Evolutionary conservation across 345 rosid species (phyloP).

Genomic region (Eucalyptus regnans): DNA sequence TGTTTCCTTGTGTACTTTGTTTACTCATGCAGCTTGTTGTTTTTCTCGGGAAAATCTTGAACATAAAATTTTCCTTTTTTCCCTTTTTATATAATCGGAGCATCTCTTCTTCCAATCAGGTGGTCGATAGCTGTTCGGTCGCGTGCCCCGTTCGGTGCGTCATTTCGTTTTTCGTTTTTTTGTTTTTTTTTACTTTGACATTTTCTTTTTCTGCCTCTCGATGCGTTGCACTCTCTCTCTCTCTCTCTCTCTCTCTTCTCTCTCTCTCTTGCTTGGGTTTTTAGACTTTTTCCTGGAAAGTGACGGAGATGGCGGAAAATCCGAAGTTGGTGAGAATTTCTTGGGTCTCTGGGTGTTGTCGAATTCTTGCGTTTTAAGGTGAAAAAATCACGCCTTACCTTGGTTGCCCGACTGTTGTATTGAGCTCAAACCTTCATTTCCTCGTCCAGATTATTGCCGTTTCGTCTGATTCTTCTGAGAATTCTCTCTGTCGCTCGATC

Average conservation of each 20-base stretch:
- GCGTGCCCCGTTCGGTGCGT: conserved; percentile 12
- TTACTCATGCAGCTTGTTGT: neutral
- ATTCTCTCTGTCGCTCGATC: neutral
- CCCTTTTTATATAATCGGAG: neutral
- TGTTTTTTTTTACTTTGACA: neutral
- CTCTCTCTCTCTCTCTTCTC: neutral
- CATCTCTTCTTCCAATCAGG: conserved; percentile 1
- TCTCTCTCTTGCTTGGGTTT: neutral
- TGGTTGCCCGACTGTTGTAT: conserved; percentile 1
- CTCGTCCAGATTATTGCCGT: neutral
- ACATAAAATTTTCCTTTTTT: neutral
- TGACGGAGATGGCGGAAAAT: conserved; percentile 35
- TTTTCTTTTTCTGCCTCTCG: neutral
- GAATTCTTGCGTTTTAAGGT: neutral
- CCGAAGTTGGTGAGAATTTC: conserved; percentile 36
- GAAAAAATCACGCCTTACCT: neutral
- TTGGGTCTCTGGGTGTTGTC: neutral
- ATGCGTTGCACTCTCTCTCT: neutral
- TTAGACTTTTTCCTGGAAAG: conserved; percentile 3
- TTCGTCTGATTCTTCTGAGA: neutral
- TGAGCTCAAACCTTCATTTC: neutral
- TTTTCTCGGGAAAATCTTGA: neutral
- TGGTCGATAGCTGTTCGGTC: neutral
- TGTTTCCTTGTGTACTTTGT: neutral
- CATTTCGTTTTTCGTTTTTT: neutral